Base-by-base conservation (phyloP, 2,329 filamentous ascomycete genomes). In the Exophiala calicioides region DNA sequence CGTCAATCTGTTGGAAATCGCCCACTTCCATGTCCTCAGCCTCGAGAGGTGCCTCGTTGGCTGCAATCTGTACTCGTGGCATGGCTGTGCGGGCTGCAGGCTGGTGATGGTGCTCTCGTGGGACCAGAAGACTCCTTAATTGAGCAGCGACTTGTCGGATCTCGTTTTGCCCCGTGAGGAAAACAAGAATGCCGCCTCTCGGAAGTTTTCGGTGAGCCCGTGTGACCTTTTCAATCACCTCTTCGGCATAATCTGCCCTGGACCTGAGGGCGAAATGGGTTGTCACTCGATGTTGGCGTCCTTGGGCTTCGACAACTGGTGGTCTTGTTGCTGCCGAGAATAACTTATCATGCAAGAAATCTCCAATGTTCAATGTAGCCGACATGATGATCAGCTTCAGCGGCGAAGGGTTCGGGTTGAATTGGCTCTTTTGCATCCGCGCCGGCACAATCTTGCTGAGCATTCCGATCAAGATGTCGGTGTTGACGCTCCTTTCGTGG, bases 331-430 rank as follows among this genome's bases (percentile, higher is more conserved):
- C 73, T 32, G 73, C 76, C 3, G 83, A 74, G 67, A 98, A 98
- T 0, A 98, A 74, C 12, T 78, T 83, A 61, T 98, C 97, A 62
- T 89, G 80, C 0, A 88, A 89, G 58, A 98, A 87, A 62, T 97
- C 91, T 9, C 89, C 87, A 34, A 97, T 88, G 49, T 90, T 79
- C 24, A 98, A 75, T 2, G 93, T 98, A 32, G 93, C 93, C 50
- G 91, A 97, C 94, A 98, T 98, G 69, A 98, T 95, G 50, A 98
- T 81, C 6, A 98, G 77, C 68, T 97, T 98, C 41, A 98, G 69
- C 0, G 90, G 90, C 55, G 83, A 85, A 20, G 86, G 71, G 1
- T 80, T 79, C 0, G 84, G 72, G 50, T 93, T 80, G 64, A 93
- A 85, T 50, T 79, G 72, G 5, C 81, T 80, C 70, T 96, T 78